Evolutionary conservation across 768 basidiomycete genomes (phyloP).

Genomic region (Leccinellum luteum): DNA sequence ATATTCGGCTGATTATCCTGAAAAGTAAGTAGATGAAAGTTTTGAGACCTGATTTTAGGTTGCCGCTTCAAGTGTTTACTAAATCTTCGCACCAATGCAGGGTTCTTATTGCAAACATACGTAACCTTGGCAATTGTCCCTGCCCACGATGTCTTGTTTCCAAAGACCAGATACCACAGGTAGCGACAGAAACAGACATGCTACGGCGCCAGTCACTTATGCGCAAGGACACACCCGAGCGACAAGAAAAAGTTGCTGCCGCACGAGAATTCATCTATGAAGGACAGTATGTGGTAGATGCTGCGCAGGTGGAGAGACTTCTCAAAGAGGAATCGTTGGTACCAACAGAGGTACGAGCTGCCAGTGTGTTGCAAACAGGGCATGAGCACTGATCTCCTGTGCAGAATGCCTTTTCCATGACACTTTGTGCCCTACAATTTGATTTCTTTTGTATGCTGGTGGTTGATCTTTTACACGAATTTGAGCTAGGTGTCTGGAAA

Average conservation of each 20-base stretch:
- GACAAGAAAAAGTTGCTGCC: too few species aligned
- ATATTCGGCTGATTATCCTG: too few species aligned
- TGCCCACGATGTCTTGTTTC: not conserved
- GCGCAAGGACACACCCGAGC: too few species aligned
- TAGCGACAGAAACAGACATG: not conserved
- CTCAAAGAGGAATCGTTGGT: not conserved
- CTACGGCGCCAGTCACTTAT: too few species aligned
- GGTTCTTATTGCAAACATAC: not conserved
- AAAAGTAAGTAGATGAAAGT: too few species aligned
- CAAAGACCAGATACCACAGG: not conserved
- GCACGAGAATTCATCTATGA: too few species aligned
- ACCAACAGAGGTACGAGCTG: not conserved
- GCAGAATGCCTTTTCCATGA: not conserved
- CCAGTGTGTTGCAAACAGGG: not conserved
- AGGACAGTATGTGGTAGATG: too few species aligned
- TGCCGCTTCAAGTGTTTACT: not conserved
- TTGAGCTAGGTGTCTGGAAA: too few species aligned
- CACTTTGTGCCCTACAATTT: not conserved
- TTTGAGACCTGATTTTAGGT: too few species aligned
- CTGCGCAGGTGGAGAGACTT: too few species aligned
- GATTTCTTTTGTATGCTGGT: not conserved
- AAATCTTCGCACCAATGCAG: not conserved
- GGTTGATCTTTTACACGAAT: not conserved
- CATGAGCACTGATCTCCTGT: not conserved
- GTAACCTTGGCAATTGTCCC: not conserved